phyloP scores from a whole-genome alignment of 2,329 filamentous ascomycete genomes.

The Microdochium bolleyi region DNA sequence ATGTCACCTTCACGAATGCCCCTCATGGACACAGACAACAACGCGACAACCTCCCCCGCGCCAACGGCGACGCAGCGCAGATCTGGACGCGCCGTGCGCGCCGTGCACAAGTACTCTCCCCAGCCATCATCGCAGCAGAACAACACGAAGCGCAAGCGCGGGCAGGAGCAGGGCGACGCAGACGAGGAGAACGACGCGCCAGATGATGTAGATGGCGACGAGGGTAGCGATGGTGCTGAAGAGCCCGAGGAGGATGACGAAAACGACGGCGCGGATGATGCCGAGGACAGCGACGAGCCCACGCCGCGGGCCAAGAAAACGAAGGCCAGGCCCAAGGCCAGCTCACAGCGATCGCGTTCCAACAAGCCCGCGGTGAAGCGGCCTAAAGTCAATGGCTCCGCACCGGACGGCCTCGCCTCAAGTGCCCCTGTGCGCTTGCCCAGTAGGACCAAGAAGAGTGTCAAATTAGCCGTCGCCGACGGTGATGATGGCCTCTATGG shows the following conservation, averaged over 20 bases:
- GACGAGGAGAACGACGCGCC: constrained; percentile 27
- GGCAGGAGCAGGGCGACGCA: constrained; percentile 34
- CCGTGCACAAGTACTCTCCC: constrained; percentile 51
- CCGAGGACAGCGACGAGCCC: constrained; percentile 36
- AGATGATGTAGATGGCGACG: constrained; percentile 34
- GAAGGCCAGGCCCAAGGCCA: constrained; percentile 32
- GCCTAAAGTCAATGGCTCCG: constrained; percentile 52
- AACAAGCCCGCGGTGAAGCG: constrained; percentile 57
- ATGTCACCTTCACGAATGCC: constrained; percentile 34
- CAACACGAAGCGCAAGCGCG: constrained; percentile 50
- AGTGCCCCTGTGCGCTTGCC: constrained; percentile 30
- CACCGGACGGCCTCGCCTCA: constrained; percentile 25
- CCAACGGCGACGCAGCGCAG: constrained; percentile 50
- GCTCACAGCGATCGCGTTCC: constrained; percentile 15
- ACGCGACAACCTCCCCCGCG: constrained; percentile 44
- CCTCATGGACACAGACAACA: constrained; percentile 48
- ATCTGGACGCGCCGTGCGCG: constrained; percentile 59
- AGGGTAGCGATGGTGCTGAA: constrained; percentile 35
- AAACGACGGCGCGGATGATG: constrained; percentile 24
- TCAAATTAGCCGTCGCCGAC: constrained; percentile 41
- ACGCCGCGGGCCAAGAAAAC: constrained; percentile 25
- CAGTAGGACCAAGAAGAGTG: constrained; percentile 48
- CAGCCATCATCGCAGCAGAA: constrained; percentile 27
- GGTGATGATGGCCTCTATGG: constrained; percentile 48
- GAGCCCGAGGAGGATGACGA: constrained; percentile 28